Evolutionary conservation across 768 basidiomycete species (phyloP), one percentile per base, ranked within the genome.

Genomic region (Lactarius psammicola): DNA sequence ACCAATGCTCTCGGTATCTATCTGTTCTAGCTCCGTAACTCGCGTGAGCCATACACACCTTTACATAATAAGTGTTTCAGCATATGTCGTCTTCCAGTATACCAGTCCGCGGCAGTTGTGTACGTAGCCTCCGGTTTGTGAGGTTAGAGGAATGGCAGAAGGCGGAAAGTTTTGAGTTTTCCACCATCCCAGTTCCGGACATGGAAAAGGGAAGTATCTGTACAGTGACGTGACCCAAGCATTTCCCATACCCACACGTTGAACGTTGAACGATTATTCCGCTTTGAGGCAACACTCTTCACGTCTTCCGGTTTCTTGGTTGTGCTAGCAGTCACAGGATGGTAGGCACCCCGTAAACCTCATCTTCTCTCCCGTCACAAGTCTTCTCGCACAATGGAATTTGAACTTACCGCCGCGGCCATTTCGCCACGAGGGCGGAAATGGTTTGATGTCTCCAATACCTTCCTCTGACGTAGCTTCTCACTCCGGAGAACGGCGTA

Each of bases 1-100:
- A 51, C 62, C 59, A 17, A 33, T 58, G 38, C 62, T 38, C 56
- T 49, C 46, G 7, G n/a, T 18, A 18, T 31, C 28, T 49, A 56
- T 56, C 33, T 56, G 36, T 57, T 49, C 33, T 26, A 51, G 23
- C 49, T 13, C 40, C 36, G 38, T n/a, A 33, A 60, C n/a, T 51
- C 36, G 30, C 40, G 42, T 59, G 57, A 49, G 56, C 55, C 38
- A 58, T 53, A 26, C 23, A 40, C 51, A 40, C 30, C 10, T 49
- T 28, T 62, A 62, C 60, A 57, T 65, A 31, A 36, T 26, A 23
- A 30, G 26, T 38, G 36, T 42, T 44, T 31, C 44, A 11, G 17
- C 42, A 44, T 44, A 44, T 44, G 42, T 44, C 42, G 20, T n/a
- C 20, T 44, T 44, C 42, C 20, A 44, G 20, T 44, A 44, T 44